Percentiles rank a stretch among this genome's conserved stretches.
phyloP scores from a whole-genome alignment of 2,329 filamentous ascomycete species.

The Hymenoscyphus infarciens region DNA sequence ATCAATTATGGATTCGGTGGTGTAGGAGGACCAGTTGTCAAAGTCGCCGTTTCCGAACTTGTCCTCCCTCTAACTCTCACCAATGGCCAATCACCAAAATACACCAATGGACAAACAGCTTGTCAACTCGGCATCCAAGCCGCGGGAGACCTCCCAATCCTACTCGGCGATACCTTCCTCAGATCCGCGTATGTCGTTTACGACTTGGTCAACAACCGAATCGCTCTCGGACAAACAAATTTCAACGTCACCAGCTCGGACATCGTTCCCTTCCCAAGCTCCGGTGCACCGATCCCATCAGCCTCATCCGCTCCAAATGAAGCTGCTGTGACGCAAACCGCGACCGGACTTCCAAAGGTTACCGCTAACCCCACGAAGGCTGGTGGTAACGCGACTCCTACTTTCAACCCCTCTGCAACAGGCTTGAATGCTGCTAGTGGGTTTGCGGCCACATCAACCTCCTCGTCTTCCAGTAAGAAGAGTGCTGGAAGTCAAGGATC shows the following conservation, averaged over 20 bases:
- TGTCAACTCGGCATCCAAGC: slow-evolving; percentile 55
- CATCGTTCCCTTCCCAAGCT: slow-evolving; percentile 31
- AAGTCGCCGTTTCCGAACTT: slow-evolving; percentile 46
- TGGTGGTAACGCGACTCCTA: slow-evolving; percentile 19
- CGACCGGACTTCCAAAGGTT: slow-evolving; percentile 28
- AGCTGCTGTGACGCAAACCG: slow-evolving; percentile 30
- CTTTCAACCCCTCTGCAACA: slow-evolving; percentile 29
- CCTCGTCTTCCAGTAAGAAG: slow-evolving; percentile 22
- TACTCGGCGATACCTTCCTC: slow-evolving; percentile 52
- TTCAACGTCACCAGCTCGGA: slow-evolving; percentile 39
- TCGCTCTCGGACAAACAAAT: slow-evolving; percentile 48
- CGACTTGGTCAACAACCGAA: slow-evolving; percentile 48
- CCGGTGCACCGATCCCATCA: slow-evolving; percentile 30
- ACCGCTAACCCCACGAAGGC: slow-evolving; percentile 19
- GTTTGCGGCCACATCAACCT: slow-evolving; percentile 22
- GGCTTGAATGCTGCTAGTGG: slow-evolving; percentile 30
- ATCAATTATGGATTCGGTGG: slow-evolving; percentile 49
- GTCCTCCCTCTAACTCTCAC: slow-evolving; percentile 36
- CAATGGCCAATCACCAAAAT: slow-evolving; percentile 34
- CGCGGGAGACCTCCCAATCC: slow-evolving; percentile 29
- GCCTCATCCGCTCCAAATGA: slow-evolving; percentile 26
- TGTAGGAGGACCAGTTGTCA: slow-evolving; percentile 41
- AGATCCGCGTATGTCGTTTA: slow-evolving; percentile 54
- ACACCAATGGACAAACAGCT: slow-evolving; percentile 32
- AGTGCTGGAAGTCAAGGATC: slow-evolving; percentile 24